Evolutionary conservation across 2,329 filamentous ascomycete genomes (phyloP), one percentile per base, ranked within the genome.

Genomic region (Verticillium klebahnii): DNA sequence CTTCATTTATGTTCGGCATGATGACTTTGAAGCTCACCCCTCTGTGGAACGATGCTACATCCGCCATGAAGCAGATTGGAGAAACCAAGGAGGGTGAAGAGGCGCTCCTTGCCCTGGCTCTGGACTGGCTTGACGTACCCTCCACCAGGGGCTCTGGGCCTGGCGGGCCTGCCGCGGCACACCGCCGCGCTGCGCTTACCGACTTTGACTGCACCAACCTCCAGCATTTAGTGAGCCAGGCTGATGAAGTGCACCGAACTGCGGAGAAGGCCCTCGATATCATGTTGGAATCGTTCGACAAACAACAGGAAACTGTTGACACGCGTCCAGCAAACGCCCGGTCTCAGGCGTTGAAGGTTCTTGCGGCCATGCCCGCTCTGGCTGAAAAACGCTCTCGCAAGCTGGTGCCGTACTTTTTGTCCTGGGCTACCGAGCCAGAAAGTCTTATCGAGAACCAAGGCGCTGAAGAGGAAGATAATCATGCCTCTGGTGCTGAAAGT

Each of bases 191-290:
- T 31, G 66, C 75, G 2, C 69, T 85, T 34, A 92, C 88, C 1
- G 87, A 95, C 67, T 99, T 97, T 67, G 89, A 96, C 73, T 98
- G 94, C 72, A 89, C 87, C 23, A 93, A 95, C 67, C 72, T 94
- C 39, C 80, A 81, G 37, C 82, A 80, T 34, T 75, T 96, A 1
- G 77, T 84, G 56, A 77, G 78, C 15, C 73, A 81, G 25, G 82
- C 85, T 5, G 70, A 76, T 15, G 76, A 80, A 58, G 80, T 85
- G 9, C 83, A 86, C 58, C 75, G 81, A 23, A 78, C 83, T 1
- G 76, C 87, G 12, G 74, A 80, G 14, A 78, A 82, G 62, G 78
- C 86, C 3, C 77, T 80, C 37, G 81, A 87, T 29, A 78, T 83
- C 14, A 85, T 96, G 72, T 74, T 86, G 5, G 74, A 80, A 37